phyloP scores from a whole-genome alignment of 2,329 filamentous ascomycete species.

The Aspergillus quadricinctus region DNA sequence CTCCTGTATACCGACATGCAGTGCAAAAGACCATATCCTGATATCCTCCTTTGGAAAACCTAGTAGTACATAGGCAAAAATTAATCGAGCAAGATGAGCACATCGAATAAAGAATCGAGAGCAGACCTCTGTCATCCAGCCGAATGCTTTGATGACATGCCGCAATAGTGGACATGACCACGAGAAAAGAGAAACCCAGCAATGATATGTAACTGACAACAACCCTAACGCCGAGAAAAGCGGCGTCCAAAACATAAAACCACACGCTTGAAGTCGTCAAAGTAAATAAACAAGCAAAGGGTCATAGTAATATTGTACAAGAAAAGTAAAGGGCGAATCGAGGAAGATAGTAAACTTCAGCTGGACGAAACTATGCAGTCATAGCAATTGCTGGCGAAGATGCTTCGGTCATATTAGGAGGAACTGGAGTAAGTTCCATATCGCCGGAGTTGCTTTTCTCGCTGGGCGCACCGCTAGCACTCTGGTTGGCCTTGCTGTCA shows the following conservation, averaged over 20 bases:
- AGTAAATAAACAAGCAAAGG: constrained; percentile 6
- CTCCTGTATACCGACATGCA: not conserved
- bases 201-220: not conserved
- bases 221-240: constrained; percentile 3
- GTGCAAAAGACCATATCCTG: not conserved
- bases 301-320: constrained; percentile 23
- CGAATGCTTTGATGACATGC: not conserved
- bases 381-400: constrained; percentile 46
- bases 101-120: not conserved
- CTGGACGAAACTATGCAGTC: constrained; percentile 26
- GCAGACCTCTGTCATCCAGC: not conserved
- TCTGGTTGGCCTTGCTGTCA: constrained; percentile 54
- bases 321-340: constrained; percentile 5
- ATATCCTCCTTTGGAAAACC: not conserved
- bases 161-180: not conserved
- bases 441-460: constrained; percentile 57
- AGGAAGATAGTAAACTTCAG: not conserved
- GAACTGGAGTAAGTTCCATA: constrained; percentile 43
- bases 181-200: not conserved
- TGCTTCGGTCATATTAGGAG: constrained; percentile 47
- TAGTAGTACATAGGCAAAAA: not conserved
- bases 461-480: constrained; percentile 52
- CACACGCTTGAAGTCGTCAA: constrained; percentile 2
- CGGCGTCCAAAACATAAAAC: constrained; percentile 1
- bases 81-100: not conserved